Conservation (phyloP, 495 filamentous ascomycete genomes). For the Cudoniella acicularis region DNA sequence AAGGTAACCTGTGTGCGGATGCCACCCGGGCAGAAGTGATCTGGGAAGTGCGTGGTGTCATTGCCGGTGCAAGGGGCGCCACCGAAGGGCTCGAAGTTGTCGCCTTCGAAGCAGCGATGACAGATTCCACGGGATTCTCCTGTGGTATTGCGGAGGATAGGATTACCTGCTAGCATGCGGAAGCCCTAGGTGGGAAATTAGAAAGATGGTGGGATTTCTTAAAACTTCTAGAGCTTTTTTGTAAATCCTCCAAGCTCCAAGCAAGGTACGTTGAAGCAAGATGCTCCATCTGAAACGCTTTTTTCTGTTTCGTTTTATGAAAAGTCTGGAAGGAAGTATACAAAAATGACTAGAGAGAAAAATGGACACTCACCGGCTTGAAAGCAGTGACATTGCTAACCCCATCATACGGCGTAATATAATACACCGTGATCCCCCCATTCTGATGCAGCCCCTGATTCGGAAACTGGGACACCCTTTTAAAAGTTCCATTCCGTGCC, state of each 20-base stretch:
- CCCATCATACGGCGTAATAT: conserved; percentile 46
- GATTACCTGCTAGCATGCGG: conserved; percentile 9
- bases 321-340: too few relatives aligned
- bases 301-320: too few relatives aligned
- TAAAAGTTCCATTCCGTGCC: conserved; percentile 59
- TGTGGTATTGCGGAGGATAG: conserved; percentile 1
- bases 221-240: neutral
- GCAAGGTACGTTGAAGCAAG: too few relatives aligned
- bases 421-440: conserved; percentile 57
- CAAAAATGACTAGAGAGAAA: too few relatives aligned
- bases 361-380: conserved; percentile 19
- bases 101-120: conserved; percentile 7
- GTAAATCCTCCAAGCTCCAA: too few relatives aligned
- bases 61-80: neutral
- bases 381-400: conserved; percentile 44
- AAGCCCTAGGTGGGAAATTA: conserved; percentile 19
- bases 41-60: conserved; percentile 3
- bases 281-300: too few relatives aligned
- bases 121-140: conserved; percentile 4
- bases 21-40: conserved; percentile 8
- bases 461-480: conserved; percentile 56
- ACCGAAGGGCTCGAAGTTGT: conserved; percentile 5
- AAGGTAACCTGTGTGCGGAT: conserved; percentile 41
- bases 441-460: conserved; percentile 45
- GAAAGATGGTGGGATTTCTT: neutral